These are phyloP conservation scores for Ceriops decandra DNA, from an alignment of 345 rosid species.

Conservation along the genomic window DNA sequence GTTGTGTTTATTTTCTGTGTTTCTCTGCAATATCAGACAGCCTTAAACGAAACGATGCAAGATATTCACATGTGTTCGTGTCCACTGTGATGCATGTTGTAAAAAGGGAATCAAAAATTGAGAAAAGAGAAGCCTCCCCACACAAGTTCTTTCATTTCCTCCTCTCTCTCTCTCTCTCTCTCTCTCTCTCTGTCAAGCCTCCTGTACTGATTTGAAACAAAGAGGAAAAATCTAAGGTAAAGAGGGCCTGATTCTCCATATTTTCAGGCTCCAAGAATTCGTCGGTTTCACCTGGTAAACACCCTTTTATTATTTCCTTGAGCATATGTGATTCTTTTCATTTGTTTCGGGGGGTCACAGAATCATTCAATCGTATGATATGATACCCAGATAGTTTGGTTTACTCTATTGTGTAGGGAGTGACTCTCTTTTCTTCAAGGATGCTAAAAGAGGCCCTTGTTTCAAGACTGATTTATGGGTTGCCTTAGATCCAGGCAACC, in stretches of 20 bases:
- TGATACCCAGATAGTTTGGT: constrained; percentile 9
- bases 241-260: constrained; percentile 13
- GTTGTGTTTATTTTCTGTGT: too few species aligned
- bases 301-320: background rate
- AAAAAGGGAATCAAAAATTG: background rate
- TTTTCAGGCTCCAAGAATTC: constrained; percentile 1
- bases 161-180: background rate
- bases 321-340: background rate
- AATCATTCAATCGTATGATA: constrained; percentile 5
- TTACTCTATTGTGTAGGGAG: background rate
- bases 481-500: constrained; percentile 26
- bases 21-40: background rate
- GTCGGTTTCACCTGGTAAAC: constrained; percentile 36
- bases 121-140: constrained; percentile 10
- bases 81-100: constrained; percentile 15
- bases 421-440: constrained; percentile 16
- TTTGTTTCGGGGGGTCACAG: background rate
- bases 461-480: constrained; percentile 15
- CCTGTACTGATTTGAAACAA: background rate
- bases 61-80: constrained; percentile 46
- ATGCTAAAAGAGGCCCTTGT: constrained; percentile 19
- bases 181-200: constrained; percentile 10
- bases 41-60: constrained; percentile 33
- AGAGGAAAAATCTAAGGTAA: background rate
- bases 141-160: constrained; percentile 3